Evolutionary conservation across 1,284 basidiomycete species (phyloP).

Genomic region (Leccinum griseonigrum): DNA sequence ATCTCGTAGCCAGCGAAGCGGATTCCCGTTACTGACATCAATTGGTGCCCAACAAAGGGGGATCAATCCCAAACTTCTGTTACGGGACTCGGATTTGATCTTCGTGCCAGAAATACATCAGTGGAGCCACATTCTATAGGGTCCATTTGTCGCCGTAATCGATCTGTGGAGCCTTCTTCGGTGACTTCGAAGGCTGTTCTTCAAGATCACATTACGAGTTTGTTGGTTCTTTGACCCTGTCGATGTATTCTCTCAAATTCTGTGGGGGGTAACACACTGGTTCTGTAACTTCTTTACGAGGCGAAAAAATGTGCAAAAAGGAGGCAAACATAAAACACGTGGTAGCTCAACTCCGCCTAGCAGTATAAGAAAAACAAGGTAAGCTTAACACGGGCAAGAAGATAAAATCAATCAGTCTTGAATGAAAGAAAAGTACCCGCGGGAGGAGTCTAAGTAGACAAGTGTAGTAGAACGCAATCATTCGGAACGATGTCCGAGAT

Average conservation of each 20-base stretch:
- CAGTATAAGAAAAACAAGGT: background rate
- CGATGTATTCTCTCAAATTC: no score
- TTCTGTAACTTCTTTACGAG: background rate
- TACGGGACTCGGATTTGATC: constrained; percentile 2
- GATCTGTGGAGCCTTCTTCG: no score
- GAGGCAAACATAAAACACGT: background rate
- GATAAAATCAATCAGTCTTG: background rate
- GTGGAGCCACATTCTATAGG: constrained; percentile 19
- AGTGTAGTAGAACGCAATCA: no score
- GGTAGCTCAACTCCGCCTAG: constrained; percentile 14
- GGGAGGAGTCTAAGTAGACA: no score
- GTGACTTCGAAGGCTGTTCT: no score
- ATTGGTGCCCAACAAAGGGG: constrained; percentile 25
- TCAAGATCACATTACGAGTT: no score
- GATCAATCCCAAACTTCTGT: constrained; percentile 25
- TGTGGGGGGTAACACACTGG: no score
- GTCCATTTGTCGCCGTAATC: constrained; percentile 34
- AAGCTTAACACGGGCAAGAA: background rate
- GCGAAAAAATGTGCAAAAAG: background rate
- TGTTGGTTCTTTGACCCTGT: no score
- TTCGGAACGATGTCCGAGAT: background rate
- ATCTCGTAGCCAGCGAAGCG: constrained; percentile 58
- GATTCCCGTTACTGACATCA: constrained; percentile 39
- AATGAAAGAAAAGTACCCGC: no score
- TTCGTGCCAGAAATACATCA: constrained; percentile 28